Evolutionary conservation across 2,329 filamentous ascomycete species (phyloP), one percentile per base, ranked within the genome.

Genomic region (Lasiodiplodia sp.): DNA sequence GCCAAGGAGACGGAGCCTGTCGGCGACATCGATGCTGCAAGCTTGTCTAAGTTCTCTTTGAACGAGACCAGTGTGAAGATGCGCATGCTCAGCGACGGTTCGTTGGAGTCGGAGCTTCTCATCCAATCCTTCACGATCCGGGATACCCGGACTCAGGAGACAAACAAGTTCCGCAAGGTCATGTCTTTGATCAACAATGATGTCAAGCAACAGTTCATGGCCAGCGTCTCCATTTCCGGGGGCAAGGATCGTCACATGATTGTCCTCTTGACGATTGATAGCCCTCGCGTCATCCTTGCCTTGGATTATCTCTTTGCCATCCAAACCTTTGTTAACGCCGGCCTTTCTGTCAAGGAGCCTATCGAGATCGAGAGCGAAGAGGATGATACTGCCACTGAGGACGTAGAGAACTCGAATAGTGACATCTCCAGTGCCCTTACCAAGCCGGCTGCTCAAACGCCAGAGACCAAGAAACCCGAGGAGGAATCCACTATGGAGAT

Each of bases 141-240:
- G 68, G 96, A 99, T 78, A 97, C 92, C 71, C 90, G 96, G n/a
- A 90, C 89, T 4, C 88, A 89, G 66, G 94, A 97, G 74, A 92
- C 91, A 5, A 99, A 97, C 83, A 97, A 97, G 77, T 99, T 96
- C 85, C 89, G 94, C 63, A 96, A 95, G 78, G 97, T 99, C 81
- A 98, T 99, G 96, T 94, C 94, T 1, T 90, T 97, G 67, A 94
- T 94, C 75, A 98, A 97, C 79, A 95, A 94, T 73, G 91, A 94
- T 68, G 94, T 96, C 67, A 88, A 89, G 56, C 94, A 98, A 78
- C 96, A 99, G 74, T 94, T 99, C 76, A 99, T 99, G 96, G 96
- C 96, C 21, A 97, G 92, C 77, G 84, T 99, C 4, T 96, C 94
- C 0, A 96, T 99, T 80, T 94, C 94, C 0, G 92, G 94, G 18